Conservation (phyloP, 768 basidiomycete species). For the Butyriboletus loyo region DNA sequence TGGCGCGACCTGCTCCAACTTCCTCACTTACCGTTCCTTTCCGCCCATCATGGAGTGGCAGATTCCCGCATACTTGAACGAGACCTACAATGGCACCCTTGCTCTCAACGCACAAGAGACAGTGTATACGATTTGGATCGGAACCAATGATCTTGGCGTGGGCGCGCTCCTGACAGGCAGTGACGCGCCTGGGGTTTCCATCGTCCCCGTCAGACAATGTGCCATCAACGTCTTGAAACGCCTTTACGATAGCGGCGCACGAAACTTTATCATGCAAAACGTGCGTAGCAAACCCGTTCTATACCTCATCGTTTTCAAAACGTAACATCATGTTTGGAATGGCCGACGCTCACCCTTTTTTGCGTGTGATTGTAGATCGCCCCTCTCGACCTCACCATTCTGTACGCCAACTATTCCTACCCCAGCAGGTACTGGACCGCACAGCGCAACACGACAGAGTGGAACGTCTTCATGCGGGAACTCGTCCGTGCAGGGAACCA, state of each 20-base stretch:
- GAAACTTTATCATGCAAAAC: constrained; percentile 70
- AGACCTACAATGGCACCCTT: constrained; percentile 41
- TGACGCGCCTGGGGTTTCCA: constrained; percentile 42
- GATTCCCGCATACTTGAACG: constrained; percentile 50
- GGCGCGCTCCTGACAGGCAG: constrained; percentile 52
- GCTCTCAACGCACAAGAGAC: constrained; percentile 40
- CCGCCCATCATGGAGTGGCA: constrained; percentile 49
- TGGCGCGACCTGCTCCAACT: constrained; percentile 66
- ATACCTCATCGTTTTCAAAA: background rate
- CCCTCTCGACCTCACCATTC: constrained; percentile 47
- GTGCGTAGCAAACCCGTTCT: constrained; percentile 33
- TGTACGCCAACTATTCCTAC: constrained; percentile 49
- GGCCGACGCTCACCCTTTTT: background rate
- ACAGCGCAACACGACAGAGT: constrained; percentile 52
- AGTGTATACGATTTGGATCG: constrained; percentile 66
- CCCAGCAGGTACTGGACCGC: constrained; percentile 50
- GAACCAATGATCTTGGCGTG: constrained; percentile 61
- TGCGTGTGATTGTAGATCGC: constrained; percentile 42
- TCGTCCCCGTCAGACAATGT: constrained; percentile 57
- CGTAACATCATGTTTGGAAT: background rate
- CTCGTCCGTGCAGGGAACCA: constrained; percentile 50
- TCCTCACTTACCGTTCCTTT: constrained; percentile 54
- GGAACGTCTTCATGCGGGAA: constrained; percentile 55
- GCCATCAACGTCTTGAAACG: constrained; percentile 58
- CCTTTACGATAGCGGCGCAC: constrained; percentile 55